These are phyloP conservation scores for Penicillium daleae DNA, from an alignment of 495 filamentous ascomycete species.

Conservation along the genomic window DNA sequence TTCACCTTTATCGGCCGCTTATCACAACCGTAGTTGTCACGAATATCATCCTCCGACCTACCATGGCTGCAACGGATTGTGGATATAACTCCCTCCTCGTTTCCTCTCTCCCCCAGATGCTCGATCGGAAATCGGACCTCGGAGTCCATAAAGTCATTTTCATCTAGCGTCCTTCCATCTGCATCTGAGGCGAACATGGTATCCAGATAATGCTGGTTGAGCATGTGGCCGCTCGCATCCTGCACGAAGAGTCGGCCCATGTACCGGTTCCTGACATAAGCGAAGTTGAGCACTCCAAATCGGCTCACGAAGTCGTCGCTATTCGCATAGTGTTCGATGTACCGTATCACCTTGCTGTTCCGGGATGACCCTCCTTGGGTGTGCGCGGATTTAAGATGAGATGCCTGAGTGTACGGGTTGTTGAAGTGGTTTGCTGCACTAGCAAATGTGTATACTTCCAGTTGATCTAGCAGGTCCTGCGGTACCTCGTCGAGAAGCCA, in stretches of 20 bases:
- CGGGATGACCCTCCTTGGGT: constrained; percentile 12
- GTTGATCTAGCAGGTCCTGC: constrained; percentile 59
- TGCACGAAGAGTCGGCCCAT: constrained; percentile 69
- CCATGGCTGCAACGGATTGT: too few relatives aligned
- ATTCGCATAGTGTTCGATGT: constrained; percentile 81
- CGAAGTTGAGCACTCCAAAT: constrained; percentile 71
- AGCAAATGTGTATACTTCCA: constrained; percentile 80
- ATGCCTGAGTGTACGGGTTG: constrained; percentile 54
- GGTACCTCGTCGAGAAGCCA: constrained; percentile 70
- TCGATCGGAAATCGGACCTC: neutral
- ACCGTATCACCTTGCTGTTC: constrained; percentile 49
- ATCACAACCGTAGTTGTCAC: too few relatives aligned
- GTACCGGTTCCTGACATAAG: constrained; percentile 53
- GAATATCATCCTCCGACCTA: too few relatives aligned
- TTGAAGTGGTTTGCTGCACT: constrained; percentile 78
- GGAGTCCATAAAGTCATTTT: neutral
- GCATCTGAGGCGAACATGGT: constrained; percentile 56
- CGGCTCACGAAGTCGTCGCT: constrained; percentile 72
- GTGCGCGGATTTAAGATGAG: constrained; percentile 16
- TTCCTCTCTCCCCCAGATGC: too few relatives aligned
- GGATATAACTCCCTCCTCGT: too few relatives aligned
- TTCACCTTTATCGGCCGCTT: neutral
- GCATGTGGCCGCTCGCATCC: constrained; percentile 64
- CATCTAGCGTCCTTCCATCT: neutral
- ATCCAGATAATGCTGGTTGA: constrained; percentile 74